phyloP scores from a whole-genome alignment of 148 eudicot genomes.

The Persicaria maculosa region DNA sequence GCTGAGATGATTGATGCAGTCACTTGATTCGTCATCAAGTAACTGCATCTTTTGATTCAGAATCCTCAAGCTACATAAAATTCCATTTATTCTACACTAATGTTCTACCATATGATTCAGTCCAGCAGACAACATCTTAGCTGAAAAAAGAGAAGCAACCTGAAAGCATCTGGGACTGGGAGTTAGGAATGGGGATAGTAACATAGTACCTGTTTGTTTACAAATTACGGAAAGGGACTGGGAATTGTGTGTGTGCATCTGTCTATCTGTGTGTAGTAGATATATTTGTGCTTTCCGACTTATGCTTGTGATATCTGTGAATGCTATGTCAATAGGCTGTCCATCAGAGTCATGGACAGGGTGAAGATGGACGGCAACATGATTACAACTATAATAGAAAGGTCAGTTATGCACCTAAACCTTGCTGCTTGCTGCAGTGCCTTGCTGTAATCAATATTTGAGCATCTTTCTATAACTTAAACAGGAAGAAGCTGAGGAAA shows the following conservation, averaged over 20 bases:
- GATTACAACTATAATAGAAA: not conserved
- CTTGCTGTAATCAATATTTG: not conserved
- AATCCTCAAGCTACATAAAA: not conserved
- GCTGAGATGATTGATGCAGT: not conserved
- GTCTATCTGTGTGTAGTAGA: not conserved
- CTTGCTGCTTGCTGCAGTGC: not conserved
- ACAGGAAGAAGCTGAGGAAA: constrained; percentile 7
- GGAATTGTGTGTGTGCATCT: not conserved
- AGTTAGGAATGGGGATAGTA: too few relatives aligned
- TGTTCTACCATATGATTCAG: not conserved
- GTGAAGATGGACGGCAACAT: not conserved
- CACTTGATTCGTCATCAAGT: not conserved
- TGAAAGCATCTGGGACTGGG: not conserved
- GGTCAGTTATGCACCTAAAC: not conserved
- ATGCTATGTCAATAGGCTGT: not conserved
- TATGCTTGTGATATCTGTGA: not conserved
- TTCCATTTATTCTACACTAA: not conserved
- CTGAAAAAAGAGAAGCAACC: not conserved
- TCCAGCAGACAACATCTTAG: not conserved
- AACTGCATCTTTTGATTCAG: not conserved
- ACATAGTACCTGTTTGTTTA: not conserved
- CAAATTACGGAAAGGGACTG: not conserved
- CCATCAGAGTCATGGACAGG: constrained; percentile 6
- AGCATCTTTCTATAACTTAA: not conserved
- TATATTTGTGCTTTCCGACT: not conserved